Conservation (phyloP, 192 early-diverging fungal species). For the Coemansia aciculifera region DNA sequence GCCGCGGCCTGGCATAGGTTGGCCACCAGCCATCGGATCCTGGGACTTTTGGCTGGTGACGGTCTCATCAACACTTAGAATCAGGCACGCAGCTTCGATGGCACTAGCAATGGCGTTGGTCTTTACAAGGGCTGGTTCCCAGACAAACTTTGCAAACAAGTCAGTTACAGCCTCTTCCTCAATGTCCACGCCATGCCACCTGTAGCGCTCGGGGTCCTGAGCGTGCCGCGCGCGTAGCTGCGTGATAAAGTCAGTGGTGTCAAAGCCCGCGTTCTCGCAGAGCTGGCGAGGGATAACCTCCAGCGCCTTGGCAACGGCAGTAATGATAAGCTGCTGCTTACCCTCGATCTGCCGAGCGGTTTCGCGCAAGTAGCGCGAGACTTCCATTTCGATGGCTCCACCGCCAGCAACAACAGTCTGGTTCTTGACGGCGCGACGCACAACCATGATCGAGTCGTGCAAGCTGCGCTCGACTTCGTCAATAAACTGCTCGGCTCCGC, state of each 20-base stretch:
- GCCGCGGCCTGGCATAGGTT: constrained; percentile 61
- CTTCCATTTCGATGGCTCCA: constrained; percentile 97
- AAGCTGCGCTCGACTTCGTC: constrained; percentile 96
- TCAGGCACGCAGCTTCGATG: constrained; percentile 93
- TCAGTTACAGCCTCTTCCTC: constrained; percentile 82
- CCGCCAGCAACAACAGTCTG: constrained; percentile 96
- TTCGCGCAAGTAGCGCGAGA: constrained; percentile 91
- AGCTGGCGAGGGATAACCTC: constrained; percentile 98
- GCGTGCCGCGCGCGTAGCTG: constrained; percentile 92
- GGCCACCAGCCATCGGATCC: constrained; percentile 58
- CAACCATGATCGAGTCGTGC: constrained; percentile 99
- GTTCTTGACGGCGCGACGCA: constrained; percentile 95
- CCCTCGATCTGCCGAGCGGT: constrained; percentile 93
- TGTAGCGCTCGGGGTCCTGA: constrained; percentile 58
- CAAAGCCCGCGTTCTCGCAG: constrained; percentile 98
- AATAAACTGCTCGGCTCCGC: constrained; percentile 99
- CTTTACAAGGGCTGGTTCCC: constrained; percentile 98
- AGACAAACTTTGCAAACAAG: constrained; percentile 91
- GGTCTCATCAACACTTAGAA: constrained; percentile 96
- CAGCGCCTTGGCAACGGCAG: constrained; percentile 91
- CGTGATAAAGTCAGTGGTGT: constrained; percentile 97
- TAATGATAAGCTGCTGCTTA: constrained; percentile 97
- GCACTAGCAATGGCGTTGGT: constrained; percentile 93
- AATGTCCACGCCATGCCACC: constrained; percentile 95
- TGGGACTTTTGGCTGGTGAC: constrained; percentile 90